Base-by-base conservation (phyloP, 2,329 filamentous ascomycete genomes). In the Microcyclospora tardicrescens region DNA sequence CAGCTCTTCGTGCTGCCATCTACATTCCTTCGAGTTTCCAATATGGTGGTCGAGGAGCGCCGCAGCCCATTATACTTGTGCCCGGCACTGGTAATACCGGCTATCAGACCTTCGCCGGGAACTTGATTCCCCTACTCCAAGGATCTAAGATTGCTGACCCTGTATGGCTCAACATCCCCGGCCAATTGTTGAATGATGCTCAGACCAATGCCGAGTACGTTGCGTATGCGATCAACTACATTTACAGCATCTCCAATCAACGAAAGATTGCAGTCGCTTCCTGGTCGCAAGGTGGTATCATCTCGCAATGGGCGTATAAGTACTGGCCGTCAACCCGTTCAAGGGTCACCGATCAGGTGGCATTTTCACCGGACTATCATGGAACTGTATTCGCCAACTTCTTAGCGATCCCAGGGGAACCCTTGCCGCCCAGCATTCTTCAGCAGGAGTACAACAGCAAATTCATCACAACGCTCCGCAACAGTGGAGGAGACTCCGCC, bases 171-270 rank as follows among this genome's bases (percentile, higher is more conserved):
- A 76, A 76, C 47, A 61, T 76, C 11, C 71, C 72, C 0, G 55
- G 56, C 1, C 58, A 60, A 30, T 59, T 68, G 29, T 57, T 72
- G 9, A 55, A 46, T 15, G 70, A 77, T 41, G 62, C 61, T 0
- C 72, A 75, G 45, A 44, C 57, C 19, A 75, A 69, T 45, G 56
- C 68, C 4, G 72, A 76, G 51, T 74, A 70, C 46, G 64, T 72
- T 30, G 69, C 70, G 2, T 75, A 77, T 51, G 70, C 72, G 5
- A 68, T 75, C 43, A 71, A 75, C 56, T 76, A 75, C 55, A 62
- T 75, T 41, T 54, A 59, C 19, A 58, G 53, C 28, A 54, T 70
- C 43, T 61, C 58, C 33, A 43, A 48, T 33, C 51, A 57, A 15
- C 45, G 51, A 12, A 60, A 65, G 14, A 56, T 70, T 6, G 57